Evolutionary conservation across 202 grass and related monocot genomes (phyloP), one percentile per base, ranked within the genome.

Genomic region (Hordeum pubiflorum): DNA sequence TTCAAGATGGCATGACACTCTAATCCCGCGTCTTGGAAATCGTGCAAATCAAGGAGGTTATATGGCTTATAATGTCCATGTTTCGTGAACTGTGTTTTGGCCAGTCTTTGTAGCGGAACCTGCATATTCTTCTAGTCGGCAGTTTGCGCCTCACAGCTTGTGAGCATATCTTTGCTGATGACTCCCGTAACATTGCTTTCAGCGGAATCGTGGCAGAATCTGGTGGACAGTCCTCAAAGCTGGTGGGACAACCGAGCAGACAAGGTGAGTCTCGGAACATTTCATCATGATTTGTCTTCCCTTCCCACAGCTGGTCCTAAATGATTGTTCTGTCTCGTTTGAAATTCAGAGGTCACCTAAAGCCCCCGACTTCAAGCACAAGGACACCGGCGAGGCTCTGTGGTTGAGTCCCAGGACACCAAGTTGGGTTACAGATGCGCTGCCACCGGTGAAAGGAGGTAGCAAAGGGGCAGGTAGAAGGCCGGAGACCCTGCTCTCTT

Each of bases 211-310:
- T 99, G 87, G 96, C 85, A 71, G 41, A 76, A 80, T 78, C 81
- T 99, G 31, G 26, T 96, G 77, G 82, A 90, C 63, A 96, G 90
- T 78, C 89, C 87, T 29, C 68, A 48, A 14, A 76, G 86, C 27
- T 99, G 96, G 92, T 96, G 89, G 92, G 96, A 99, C 81, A 93
- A 96, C 60, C 38, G 96, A 72, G 60, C 75, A 61, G 81, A 77
- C 0, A 99, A 93, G 89, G 92, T 58, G 22, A 8, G 31, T 61
- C 69, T 67, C 1, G 2, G 27, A 1, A 55, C 40, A 17, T 69
- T 66, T 76, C 14, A 21, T 78, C 33, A 55, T 20, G 38, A 62
- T 71, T 4, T 61, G 60, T 27, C 20, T 20, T 46, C 11, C 84
- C 17, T 2, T 2, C 6, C 6, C 6, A 2, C 9, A 4, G 5